These are phyloP conservation scores for Tetragonia tetragonoides DNA, from an alignment of 148 eudicot genomes.

Conservation along the genomic window DNA sequence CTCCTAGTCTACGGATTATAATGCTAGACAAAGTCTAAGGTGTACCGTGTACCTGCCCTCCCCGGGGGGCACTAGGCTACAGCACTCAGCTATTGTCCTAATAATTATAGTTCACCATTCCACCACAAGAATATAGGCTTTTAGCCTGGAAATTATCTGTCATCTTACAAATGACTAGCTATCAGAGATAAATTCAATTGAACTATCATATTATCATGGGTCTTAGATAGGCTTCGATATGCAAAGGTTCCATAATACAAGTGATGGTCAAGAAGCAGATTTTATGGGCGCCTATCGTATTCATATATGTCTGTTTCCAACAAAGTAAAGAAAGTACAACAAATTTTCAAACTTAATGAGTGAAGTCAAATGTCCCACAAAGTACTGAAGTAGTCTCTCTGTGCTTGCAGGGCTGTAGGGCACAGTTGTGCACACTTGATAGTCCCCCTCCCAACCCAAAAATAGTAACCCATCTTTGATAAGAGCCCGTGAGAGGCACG, in stretches of 20 bases:
- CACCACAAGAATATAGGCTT: not conserved
- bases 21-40: too few relatives aligned
- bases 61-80: not conserved
- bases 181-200: not conserved
- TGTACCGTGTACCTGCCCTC: not conserved
- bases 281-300: not conserved
- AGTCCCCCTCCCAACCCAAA: not conserved
- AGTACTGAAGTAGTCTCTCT: not conserved
- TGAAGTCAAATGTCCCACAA: not conserved
- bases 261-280: not conserved
- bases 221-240: too few relatives aligned
- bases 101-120: not conserved
- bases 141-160: not conserved
- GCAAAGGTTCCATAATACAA: not conserved
- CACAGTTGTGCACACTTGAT: not conserved
- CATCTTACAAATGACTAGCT: not conserved
- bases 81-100: too few relatives aligned
- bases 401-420: not conserved
- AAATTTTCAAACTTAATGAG: not conserved
- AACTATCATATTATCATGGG: not conserved
- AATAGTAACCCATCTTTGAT: not conserved
- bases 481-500: not conserved
- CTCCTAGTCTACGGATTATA: not conserved
- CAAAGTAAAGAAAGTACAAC: not conserved
- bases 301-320: not conserved